Conservation (phyloP, 768 basidiomycete species). For the Chalciporus piperatus region DNA sequence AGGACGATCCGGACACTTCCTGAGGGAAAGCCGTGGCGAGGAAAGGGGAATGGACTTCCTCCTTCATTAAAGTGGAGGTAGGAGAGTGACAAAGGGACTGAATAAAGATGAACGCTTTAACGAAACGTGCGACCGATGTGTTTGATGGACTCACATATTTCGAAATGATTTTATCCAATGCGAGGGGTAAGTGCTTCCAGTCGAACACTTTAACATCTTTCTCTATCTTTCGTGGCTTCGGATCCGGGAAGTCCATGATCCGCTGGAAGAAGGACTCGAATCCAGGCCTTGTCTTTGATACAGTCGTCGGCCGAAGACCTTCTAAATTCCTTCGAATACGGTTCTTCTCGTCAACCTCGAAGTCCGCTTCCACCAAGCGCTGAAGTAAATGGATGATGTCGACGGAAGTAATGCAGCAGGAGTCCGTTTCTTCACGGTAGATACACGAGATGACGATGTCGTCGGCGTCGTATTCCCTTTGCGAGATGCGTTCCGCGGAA, state of each 20-base stretch:
- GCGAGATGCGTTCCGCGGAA: slow-evolving; percentile 71
- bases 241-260: slow-evolving; percentile 94
- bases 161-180: slow-evolving; percentile 74
- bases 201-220: slow-evolving; percentile 92
- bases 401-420: slow-evolving; percentile 90
- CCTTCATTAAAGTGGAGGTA: slow-evolving; percentile 21
- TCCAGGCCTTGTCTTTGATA: slow-evolving; percentile 80
- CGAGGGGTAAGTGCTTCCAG: slow-evolving; percentile 68
- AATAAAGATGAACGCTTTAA: slow-evolving; percentile 2
- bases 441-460: slow-evolving; percentile 94
- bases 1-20: not conserved
- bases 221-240: slow-evolving; percentile 94
- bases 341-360: slow-evolving; percentile 96
- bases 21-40: slow-evolving; percentile 25
- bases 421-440: slow-evolving; percentile 71
- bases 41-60: slow-evolving; percentile 30
- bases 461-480: slow-evolving; percentile 67
- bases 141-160: slow-evolving; percentile 67
- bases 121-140: not conserved
- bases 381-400: slow-evolving; percentile 94
- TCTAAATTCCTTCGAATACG: slow-evolving; percentile 93
- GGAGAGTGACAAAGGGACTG: slow-evolving; percentile 51
- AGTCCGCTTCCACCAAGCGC: slow-evolving; percentile 64
- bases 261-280: slow-evolving; percentile 88
- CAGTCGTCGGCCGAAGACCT: slow-evolving; percentile 85